These are phyloP conservation scores for Boletus subparvulus DNA, from an alignment of 768 basidiomycete genomes.

Conservation along the genomic window DNA sequence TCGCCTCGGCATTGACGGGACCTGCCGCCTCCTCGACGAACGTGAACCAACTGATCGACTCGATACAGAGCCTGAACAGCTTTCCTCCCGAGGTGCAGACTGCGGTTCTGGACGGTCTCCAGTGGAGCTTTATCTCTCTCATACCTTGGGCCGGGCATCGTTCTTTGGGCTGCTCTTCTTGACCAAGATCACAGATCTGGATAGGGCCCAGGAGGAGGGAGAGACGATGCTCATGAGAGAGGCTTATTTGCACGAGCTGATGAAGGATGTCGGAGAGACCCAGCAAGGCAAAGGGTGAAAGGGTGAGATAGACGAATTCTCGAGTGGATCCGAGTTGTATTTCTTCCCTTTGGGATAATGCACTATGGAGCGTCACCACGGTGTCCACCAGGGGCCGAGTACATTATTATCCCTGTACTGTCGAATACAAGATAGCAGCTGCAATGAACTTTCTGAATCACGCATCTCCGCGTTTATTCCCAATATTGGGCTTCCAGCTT, in stretches of 20 bases:
- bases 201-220: neutral
- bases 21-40: neutral
- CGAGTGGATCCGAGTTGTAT: too few relatives aligned
- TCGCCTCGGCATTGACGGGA: neutral
- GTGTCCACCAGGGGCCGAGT: too few relatives aligned
- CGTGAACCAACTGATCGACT: neutral
- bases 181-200: neutral
- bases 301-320: neutral
- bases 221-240: neutral
- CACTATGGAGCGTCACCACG: too few relatives aligned
- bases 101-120: neutral
- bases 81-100: neutral
- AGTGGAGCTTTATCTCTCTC: slow-evolving; percentile 36
- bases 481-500: too few relatives aligned
- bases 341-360: too few relatives aligned
- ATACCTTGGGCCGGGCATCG: slow-evolving; percentile 40
- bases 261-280: neutral
- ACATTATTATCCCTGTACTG: too few relatives aligned
- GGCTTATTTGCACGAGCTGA: neutral
- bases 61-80: neutral
- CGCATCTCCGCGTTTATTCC: too few relatives aligned
- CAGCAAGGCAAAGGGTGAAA: neutral
- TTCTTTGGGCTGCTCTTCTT: slow-evolving; percentile 12
- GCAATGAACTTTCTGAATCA: too few relatives aligned
- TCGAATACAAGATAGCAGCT: too few relatives aligned